These are phyloP conservation scores for Termitomyces sp. DNA, from an alignment of 768 basidiomycete genomes.

Conservation along the genomic window DNA sequence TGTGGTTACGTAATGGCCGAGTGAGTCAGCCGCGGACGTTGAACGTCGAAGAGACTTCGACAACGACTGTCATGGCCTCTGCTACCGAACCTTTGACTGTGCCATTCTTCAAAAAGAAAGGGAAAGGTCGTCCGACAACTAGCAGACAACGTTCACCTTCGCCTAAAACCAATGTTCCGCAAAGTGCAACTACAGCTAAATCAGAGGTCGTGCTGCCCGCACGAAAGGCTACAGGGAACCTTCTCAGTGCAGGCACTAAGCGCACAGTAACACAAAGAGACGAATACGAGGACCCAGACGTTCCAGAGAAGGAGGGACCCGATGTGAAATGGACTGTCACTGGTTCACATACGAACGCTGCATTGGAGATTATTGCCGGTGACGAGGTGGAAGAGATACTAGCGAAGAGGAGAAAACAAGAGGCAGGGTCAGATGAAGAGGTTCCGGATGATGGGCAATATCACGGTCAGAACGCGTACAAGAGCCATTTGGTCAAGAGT, in stretches of 20 bases:
- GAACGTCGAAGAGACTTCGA: too few relatives aligned
- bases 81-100: constrained; percentile 42
- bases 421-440: constrained; percentile 46
- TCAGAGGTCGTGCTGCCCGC: constrained; percentile 77
- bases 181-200: constrained; percentile 33
- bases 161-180: constrained; percentile 27
- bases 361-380: constrained; percentile 73
- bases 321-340: constrained; percentile 76
- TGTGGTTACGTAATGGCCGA: constrained; percentile 3
- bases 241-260: constrained; percentile 56
- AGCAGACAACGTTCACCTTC: constrained; percentile 71
- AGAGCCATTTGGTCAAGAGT: constrained; percentile 73
- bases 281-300: constrained; percentile 42
- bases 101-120: constrained; percentile 84
- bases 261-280: constrained; percentile 59
- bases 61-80: constrained; percentile 33
- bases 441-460: constrained; percentile 83
- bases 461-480: constrained; percentile 78
- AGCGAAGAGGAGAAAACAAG: constrained; percentile 61
- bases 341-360: constrained; percentile 70
- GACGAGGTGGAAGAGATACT: constrained; percentile 77
- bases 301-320: constrained; percentile 54
- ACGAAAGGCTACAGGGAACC: constrained; percentile 59
- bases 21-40: constrained; percentile 2
- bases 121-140: constrained; percentile 72